Percentiles rank a stretch among this genome's conserved stretches.
Conservation (phyloP, 2,329 filamentous ascomycete species). For the Chaetothyriales sp. region DNA sequence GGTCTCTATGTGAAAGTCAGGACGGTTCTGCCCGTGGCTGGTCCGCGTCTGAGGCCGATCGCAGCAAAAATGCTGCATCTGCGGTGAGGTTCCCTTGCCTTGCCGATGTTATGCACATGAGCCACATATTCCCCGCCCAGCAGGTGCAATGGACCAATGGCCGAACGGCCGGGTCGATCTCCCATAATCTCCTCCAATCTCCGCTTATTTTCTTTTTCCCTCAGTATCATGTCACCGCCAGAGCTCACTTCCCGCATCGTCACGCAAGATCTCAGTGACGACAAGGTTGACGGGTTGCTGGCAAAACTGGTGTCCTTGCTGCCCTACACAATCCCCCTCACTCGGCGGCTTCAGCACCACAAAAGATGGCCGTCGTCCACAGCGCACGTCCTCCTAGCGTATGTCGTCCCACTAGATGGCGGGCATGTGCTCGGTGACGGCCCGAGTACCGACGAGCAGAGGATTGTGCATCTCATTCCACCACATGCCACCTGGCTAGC, state of each 20-base stretch:
- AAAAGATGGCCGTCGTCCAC: slow-evolving; percentile 21
- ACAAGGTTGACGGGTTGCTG: background rate
- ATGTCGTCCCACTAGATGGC: background rate
- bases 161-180: background rate
- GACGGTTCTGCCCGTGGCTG: too few relatives aligned
- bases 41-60: too few relatives aligned
- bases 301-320: slow-evolving; percentile 21
- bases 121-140: too few relatives aligned
- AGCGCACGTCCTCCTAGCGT: slow-evolving; percentile 14
- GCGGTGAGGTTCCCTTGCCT: too few relatives aligned
- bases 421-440: background rate
- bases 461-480: background rate
- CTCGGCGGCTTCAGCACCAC: slow-evolving; percentile 27
- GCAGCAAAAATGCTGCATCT: too few relatives aligned
- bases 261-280: background rate
- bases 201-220: background rate
- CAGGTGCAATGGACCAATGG: background rate
- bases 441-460: background rate
- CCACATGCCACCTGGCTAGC: slow-evolving; percentile 22
- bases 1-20: too few relatives aligned
- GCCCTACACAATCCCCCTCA: slow-evolving; percentile 24
- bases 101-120: too few relatives aligned
- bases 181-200: background rate
- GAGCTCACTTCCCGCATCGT: background rate
- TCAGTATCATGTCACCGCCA: background rate